Percentiles rank a stretch among this genome's conserved stretches.
Evolutionary conservation across 2,329 filamentous ascomycete genomes (phyloP).

Genomic region (Lecanoromycetidae sp.): DNA sequence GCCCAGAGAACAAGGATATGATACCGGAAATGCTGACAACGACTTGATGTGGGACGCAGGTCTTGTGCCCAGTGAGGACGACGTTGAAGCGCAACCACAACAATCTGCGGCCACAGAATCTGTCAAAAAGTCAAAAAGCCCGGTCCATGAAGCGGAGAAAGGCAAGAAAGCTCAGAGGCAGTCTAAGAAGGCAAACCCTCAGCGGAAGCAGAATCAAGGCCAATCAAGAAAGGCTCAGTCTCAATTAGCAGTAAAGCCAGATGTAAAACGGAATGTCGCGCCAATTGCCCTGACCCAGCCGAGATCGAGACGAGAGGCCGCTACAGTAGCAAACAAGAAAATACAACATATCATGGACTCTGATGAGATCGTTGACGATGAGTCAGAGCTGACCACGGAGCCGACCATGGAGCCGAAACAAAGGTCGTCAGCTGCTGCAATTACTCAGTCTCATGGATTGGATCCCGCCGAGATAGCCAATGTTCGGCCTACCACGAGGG

Average conservation of each 20-base stretch:
- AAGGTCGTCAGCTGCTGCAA: too few relatives aligned
- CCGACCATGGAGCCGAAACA: not conserved
- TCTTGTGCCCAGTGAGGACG: not conserved
- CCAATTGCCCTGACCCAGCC: not conserved
- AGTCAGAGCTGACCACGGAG: not conserved
- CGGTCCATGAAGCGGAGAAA: not conserved
- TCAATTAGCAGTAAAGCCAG: not conserved
- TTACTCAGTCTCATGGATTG: too few relatives aligned
- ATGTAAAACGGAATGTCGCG: not conserved
- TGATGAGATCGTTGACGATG: conserved; percentile 5
- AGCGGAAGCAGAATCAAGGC: not conserved
- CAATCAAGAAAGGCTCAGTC: not conserved
- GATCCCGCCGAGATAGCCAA: too few relatives aligned
- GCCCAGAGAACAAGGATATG: too few relatives aligned
- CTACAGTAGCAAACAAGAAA: conserved; percentile 13
- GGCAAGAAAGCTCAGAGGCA: not conserved
- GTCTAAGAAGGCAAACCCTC: not conserved
- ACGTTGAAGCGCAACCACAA: not conserved
- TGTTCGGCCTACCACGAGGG: too few relatives aligned
- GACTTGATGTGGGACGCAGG: not conserved
- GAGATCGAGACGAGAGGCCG: conserved; percentile 10
- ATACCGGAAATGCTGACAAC: not conserved
- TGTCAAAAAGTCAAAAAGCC: not conserved
- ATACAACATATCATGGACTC: conserved; percentile 4
- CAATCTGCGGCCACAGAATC: not conserved